These are phyloP conservation scores for Colletotrichum neosansevieriae DNA, from an alignment of 2,329 filamentous ascomycete genomes.

Conservation along the genomic window DNA sequence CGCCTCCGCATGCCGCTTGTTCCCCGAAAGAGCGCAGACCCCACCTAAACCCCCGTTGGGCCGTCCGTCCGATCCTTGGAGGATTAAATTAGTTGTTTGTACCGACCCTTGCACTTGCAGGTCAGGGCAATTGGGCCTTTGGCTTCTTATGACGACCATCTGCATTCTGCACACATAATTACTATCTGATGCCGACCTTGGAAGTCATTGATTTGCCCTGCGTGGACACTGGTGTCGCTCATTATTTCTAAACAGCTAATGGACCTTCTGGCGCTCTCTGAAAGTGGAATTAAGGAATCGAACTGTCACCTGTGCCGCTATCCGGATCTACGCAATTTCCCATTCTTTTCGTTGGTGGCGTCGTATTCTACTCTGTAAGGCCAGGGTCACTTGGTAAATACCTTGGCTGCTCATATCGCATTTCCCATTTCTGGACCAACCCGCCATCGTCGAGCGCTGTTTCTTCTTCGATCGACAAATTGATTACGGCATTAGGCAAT, in stretches of 20 bases:
- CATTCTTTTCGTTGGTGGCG: too few species aligned
- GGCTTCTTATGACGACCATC: slow-evolving; percentile 17
- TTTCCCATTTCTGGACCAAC: too few species aligned
- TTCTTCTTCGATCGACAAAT: too few species aligned
- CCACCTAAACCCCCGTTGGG: neutral
- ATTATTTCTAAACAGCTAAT: neutral
- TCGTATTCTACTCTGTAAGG: too few species aligned
- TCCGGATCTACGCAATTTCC: too few species aligned
- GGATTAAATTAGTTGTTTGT: neutral
- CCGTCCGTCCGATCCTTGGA: neutral
- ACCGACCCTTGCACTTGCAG: neutral
- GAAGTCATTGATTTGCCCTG: neutral
- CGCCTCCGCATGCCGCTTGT: neutral
- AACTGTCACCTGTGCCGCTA: too few species aligned
- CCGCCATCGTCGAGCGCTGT: too few species aligned
- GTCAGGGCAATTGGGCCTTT: neutral
- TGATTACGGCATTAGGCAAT: too few species aligned
- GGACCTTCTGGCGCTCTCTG: too few species aligned
- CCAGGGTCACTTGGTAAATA: too few species aligned
- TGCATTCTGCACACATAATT: slow-evolving; percentile 21
- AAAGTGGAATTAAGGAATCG: too few species aligned
- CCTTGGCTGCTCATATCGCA: too few species aligned
- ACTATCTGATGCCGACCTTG: slow-evolving; percentile 12
- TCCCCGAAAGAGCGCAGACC: slow-evolving; percentile 16
- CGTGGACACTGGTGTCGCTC: neutral